Evolutionary conservation across 176 grass and related monocot species (phyloP).

Genomic region (Cocos nucifera): DNA sequence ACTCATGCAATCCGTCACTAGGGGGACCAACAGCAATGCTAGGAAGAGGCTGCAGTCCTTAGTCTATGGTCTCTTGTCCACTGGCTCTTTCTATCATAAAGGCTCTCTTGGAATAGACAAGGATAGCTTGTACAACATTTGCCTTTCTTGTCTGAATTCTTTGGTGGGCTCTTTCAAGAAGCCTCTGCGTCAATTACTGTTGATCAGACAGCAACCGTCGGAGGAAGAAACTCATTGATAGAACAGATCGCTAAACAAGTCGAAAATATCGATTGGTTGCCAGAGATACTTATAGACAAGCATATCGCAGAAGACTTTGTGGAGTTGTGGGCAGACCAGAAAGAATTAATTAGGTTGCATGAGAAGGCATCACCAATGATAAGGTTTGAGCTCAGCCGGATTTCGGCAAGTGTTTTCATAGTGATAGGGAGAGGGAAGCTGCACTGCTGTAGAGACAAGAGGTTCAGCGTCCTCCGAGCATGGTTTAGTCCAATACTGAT

Average conservation of each 20-base stretch:
- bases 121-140: conserved; percentile 53
- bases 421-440: conserved; percentile 60
- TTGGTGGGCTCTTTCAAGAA: conserved; percentile 70
- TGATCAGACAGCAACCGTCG: neutral
- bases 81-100: conserved; percentile 51
- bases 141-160: conserved; percentile 59
- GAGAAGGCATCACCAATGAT: conserved; percentile 54
- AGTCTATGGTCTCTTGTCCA: conserved; percentile 56
- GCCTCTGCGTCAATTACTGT: conserved; percentile 18
- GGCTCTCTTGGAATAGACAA: conserved; percentile 39
- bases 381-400: conserved; percentile 60
- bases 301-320: conserved; percentile 80
- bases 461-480: conserved; percentile 39
- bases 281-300: conserved; percentile 64
- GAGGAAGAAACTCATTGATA: conserved; percentile 32
- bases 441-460: conserved; percentile 37
- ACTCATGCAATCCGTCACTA: conserved; percentile 65
- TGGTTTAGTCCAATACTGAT: conserved; percentile 82
- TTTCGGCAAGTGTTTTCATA: conserved; percentile 68
- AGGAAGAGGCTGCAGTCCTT: conserved; percentile 59
- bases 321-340: conserved; percentile 50
- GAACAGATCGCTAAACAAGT: conserved; percentile 62
- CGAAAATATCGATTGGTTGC: conserved; percentile 73
- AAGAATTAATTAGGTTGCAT: conserved; percentile 39
- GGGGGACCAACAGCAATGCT: conserved; percentile 56